Base-by-base conservation (phyloP, 2,329 filamentous ascomycete species). In the Penicillium hordei region DNA sequence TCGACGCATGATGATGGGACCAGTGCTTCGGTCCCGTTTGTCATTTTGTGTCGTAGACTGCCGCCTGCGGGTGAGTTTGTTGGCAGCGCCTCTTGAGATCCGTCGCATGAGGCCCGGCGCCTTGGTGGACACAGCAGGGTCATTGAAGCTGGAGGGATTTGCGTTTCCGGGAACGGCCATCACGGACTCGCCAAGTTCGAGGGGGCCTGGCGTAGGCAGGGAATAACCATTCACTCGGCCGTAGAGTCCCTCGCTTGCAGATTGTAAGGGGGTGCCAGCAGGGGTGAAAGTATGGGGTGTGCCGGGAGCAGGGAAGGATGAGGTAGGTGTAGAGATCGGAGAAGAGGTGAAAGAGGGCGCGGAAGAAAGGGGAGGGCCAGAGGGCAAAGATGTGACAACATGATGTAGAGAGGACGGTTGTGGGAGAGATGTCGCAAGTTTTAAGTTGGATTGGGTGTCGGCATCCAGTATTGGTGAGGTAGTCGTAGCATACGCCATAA, bases 1-100 rank as follows among this genome's bases (percentile, higher is more conserved):
- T 57, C 91, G 84, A 61, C 93, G 87, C 75, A 96, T 86, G 52
- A 96, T 89, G 55, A 92, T 89, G 1, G 94, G 94, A 0, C 94
- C 94, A 27, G 92, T 88, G 71, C 93, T 97, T 60, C 90, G 88
- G 70, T 97, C 92, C 42, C 93, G 87, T 71, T 89, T 91, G 60
- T 87, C 86, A 21, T 89, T 85, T 44, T 89, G 84, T 1, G 88
- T 88, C 3, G 90, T 92, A 17, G 91, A 95, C 60, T 89, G 88
- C 60, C 93, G 84, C 61, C 92, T 86, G 59, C 88, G 83, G 39
- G 71, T 86, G 72, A 81, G 88, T 76, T 82, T 87, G 74, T 85
- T 88, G 46, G 86, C 86, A 6, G 92, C 91, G 60, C 89, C 87
- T 66, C 89, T 90, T 33, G 94, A 97, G 23, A 97, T 79, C 61